phyloP scores from a whole-genome alignment of 1,284 basidiomycete genomes.

The Phellopilus nigrolimitatus region DNA sequence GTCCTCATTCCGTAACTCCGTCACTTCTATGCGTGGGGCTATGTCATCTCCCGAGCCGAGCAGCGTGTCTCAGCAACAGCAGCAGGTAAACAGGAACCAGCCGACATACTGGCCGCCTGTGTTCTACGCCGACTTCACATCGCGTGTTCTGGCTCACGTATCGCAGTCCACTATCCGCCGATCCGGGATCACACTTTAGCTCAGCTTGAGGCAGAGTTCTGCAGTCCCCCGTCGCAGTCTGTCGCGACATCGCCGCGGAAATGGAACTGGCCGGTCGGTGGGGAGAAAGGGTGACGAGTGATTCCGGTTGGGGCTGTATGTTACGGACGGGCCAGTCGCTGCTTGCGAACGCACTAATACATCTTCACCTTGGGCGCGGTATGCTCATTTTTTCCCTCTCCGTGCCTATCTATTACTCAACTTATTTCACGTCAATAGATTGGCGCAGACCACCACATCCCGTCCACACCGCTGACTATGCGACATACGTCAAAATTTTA shows the following conservation, averaged over 20 bases:
- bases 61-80: conserved; percentile 33
- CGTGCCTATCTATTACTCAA: conserved; percentile 13
- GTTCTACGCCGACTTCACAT: conserved; percentile 89
- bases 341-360: conserved; percentile 83
- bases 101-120: conserved; percentile 66
- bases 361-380: conserved; percentile 86
- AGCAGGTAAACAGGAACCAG: conserved; percentile 34
- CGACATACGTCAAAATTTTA: conserved; percentile 82
- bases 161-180: conserved; percentile 80
- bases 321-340: conserved; percentile 90
- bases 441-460: conserved; percentile 73
- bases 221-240: conserved; percentile 31
- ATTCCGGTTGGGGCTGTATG: conserved; percentile 99
- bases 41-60: conserved; percentile 28
- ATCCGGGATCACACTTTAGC: conserved; percentile 67
- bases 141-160: conserved; percentile 89
- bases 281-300: conserved; percentile 84
- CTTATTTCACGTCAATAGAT: conserved; percentile 41
- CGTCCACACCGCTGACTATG: conserved; percentile 53
- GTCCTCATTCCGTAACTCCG: conserved; percentile 45
- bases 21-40: conserved; percentile 37
- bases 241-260: conserved; percentile 35
- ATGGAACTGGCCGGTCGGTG: conserved; percentile 47
- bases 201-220: conserved; percentile 39
- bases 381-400: conserved; percentile 31